These are phyloP conservation scores for Neonectria punicea DNA, from an alignment of 2,329 filamentous ascomycete genomes.

Conservation along the genomic window DNA sequence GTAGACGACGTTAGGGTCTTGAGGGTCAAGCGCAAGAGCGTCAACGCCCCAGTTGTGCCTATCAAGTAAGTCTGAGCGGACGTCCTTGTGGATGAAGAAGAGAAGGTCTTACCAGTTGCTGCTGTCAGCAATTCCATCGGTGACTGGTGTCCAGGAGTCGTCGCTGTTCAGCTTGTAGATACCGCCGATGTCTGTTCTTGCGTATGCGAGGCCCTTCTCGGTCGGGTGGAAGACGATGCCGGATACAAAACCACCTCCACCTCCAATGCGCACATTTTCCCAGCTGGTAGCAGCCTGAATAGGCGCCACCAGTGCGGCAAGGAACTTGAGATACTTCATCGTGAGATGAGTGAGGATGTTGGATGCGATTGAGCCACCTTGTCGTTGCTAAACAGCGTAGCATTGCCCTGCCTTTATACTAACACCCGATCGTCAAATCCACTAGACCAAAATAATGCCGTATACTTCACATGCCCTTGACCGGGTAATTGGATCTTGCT, in stretches of 20 bases:
- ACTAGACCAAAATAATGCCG: neutral
- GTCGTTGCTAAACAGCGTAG: neutral
- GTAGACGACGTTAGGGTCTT: conserved; percentile 62
- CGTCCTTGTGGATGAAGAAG: rapidly evolving
- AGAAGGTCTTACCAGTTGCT: conserved; percentile 53
- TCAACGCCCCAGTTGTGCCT: conserved; percentile 68
- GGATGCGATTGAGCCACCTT: neutral
- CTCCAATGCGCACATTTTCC: conserved; percentile 64
- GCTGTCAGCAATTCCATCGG: conserved; percentile 57
- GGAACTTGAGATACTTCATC: conserved; percentile 21
- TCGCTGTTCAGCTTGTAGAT: conserved; percentile 65
- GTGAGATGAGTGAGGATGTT: neutral
- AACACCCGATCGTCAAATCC: neutral
- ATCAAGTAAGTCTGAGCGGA: neutral
- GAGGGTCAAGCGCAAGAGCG: conserved; percentile 65
- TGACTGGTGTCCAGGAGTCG: conserved; percentile 53
- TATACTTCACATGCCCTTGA: neutral
- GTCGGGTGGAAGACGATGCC: conserved; percentile 67
- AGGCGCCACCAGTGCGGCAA: conserved; percentile 29
- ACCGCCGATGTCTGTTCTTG: conserved; percentile 67
- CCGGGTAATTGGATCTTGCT: neutral
- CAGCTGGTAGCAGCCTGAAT: conserved; percentile 51
- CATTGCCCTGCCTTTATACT: neutral
- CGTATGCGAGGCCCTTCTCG: conserved; percentile 57
- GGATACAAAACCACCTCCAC: conserved; percentile 66